Percentiles rank a stretch among this genome's conserved stretches.
These are phyloP conservation scores for Cylindrodendrum hubeiense DNA, from an alignment of 2,329 filamentous ascomycete genomes.

Conservation along the genomic window DNA sequence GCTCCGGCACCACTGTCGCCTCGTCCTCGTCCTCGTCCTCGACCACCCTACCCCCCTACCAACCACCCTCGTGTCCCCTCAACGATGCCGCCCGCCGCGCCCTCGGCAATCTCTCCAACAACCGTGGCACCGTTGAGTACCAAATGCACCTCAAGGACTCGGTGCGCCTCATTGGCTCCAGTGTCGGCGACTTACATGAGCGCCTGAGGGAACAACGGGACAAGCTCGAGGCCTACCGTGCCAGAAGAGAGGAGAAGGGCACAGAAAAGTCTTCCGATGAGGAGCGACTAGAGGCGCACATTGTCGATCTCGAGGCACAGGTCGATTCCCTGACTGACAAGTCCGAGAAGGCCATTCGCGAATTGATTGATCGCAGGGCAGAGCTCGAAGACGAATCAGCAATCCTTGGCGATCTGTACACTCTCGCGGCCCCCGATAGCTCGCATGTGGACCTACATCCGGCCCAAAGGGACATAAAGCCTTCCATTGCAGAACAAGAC, in stretches of 20 bases:
- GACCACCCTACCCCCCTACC: slow-evolving; percentile 62
- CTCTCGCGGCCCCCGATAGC: slow-evolving; percentile 40
- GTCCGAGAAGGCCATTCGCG: slow-evolving; percentile 61
- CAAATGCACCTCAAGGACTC: slow-evolving; percentile 61
- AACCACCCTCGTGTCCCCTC: slow-evolving; percentile 62
- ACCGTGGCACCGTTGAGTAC: slow-evolving; percentile 56
- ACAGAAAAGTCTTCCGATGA: slow-evolving; percentile 52
- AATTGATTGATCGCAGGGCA: slow-evolving; percentile 62
- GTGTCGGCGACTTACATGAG: slow-evolving; percentile 65
- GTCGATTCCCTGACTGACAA: slow-evolving; percentile 58
- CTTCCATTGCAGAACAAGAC: slow-evolving; percentile 23
- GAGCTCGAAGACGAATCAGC: slow-evolving; percentile 63
- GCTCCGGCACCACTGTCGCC: slow-evolving; percentile 31
- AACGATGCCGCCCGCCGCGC: slow-evolving; percentile 52
- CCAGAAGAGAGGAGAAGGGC: slow-evolving; percentile 54
- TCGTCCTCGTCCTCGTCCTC: slow-evolving; percentile 30
- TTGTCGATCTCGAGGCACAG: slow-evolving; percentile 53
- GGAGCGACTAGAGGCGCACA: slow-evolving; percentile 53
- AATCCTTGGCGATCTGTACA: slow-evolving; percentile 53
- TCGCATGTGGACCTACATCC: slow-evolving; percentile 2
- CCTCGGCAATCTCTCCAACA: slow-evolving; percentile 58
- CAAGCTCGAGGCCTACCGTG: slow-evolving; percentile 46
- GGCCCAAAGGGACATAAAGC: slow-evolving; percentile 16
- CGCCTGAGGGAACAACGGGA: slow-evolving; percentile 52
- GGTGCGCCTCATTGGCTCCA: slow-evolving; percentile 56